Conservation (phyloP, 2,329 filamentous ascomycete genomes). For the Harringtonia lauricola region DNA sequence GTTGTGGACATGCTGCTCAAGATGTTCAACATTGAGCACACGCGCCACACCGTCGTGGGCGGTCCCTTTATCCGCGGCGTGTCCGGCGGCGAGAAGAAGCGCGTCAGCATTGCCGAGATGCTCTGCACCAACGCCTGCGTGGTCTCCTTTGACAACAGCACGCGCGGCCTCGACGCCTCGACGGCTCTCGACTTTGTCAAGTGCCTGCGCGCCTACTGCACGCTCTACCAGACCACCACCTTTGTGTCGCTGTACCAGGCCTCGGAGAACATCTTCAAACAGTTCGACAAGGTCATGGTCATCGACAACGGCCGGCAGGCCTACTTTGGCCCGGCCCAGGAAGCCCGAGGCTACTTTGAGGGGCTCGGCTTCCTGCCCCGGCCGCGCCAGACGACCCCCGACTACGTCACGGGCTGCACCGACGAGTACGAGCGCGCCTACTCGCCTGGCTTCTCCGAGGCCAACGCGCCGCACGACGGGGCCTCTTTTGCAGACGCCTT, state of each 20-base stretch:
- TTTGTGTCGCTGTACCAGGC: constrained; percentile 83
- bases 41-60: constrained; percentile 73
- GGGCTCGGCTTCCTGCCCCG: constrained; percentile 63
- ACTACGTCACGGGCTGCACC: constrained; percentile 74
- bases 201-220: constrained; percentile 66
- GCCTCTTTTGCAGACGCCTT: constrained; percentile 61
- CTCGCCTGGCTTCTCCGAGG: constrained; percentile 50
- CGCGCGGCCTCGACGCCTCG: constrained; percentile 43
- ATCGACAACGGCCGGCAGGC: constrained; percentile 67
- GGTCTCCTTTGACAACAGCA: constrained; percentile 61
- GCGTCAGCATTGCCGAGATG: constrained; percentile 74
- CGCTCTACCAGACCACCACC: constrained; percentile 73
- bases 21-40: constrained; percentile 93
- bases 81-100: constrained; percentile 68
- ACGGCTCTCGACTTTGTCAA: constrained; percentile 45
- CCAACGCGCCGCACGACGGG: constrained; percentile 58
- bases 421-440: constrained; percentile 77
- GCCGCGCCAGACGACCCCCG: constrained; percentile 68
- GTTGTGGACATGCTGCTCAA: constrained; percentile 66
- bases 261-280: constrained; percentile 67
- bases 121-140: constrained; percentile 65
- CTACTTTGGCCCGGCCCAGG: constrained; percentile 58
- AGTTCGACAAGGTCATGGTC: constrained; percentile 77
- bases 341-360: constrained; percentile 67
- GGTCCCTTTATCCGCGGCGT: constrained; percentile 72